phyloP scores from a whole-genome alignment of 768 basidiomycete genomes.

The Lyophyllum decastes region DNA sequence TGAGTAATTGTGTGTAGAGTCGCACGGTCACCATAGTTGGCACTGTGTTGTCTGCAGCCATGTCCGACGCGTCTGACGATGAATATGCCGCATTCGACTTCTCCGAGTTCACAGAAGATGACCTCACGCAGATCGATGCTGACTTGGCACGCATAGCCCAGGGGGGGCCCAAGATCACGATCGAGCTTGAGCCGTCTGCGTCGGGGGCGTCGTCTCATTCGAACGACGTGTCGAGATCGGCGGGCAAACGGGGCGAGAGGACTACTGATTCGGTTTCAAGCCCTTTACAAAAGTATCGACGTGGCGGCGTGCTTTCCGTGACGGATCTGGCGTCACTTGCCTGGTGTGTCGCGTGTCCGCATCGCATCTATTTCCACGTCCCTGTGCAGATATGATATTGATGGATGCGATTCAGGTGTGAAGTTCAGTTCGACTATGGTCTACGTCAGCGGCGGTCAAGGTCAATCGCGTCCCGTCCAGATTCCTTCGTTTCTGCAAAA shows the following conservation, averaged over 20 bases:
- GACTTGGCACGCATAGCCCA: constrained; percentile 22
- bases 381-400: neutral
- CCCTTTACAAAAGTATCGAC: constrained; percentile 48
- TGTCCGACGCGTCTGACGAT: constrained; percentile 27
- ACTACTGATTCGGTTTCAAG: constrained; percentile 10
- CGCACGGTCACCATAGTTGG: neutral
- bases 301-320: constrained; percentile 51
- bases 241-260: neutral
- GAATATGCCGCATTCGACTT: constrained; percentile 52
- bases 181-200: constrained; percentile 30
- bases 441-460: constrained; percentile 57
- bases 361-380: neutral
- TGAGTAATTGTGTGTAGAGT: neutral
- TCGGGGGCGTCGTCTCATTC: constrained; percentile 1
- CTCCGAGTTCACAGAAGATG: constrained; percentile 58
- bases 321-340: constrained; percentile 62
- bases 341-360: constrained; percentile 45
- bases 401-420: constrained; percentile 58
- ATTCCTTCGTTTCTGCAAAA: constrained; percentile 51
- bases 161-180: constrained; percentile 32
- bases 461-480: constrained; percentile 52
- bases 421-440: constrained; percentile 78
- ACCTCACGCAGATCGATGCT: constrained; percentile 53
- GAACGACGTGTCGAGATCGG: neutral
- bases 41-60: neutral